Evolutionary conservation across 805 yeast species (phyloP).

Genomic region (Saccharomycopsis sp.): DNA sequence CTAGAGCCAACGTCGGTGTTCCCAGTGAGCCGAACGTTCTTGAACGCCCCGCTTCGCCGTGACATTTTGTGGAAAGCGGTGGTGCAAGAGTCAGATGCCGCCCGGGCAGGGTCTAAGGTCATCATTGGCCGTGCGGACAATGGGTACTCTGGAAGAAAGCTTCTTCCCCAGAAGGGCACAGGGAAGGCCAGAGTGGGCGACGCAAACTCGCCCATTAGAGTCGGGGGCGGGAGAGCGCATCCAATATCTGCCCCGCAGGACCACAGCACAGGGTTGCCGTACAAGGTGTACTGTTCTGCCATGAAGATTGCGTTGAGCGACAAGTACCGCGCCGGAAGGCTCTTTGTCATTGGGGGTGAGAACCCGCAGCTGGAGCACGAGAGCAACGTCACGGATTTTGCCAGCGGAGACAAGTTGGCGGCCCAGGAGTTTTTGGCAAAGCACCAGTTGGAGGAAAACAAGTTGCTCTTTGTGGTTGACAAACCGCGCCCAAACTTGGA

Average conservation of each 20-base stretch:
- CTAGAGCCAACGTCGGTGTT: constrained; percentile 73
- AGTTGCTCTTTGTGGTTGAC: constrained; percentile 60
- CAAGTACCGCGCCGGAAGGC: constrained; percentile 65
- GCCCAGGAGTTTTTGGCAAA: constrained; percentile 40
- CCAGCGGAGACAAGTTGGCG: constrained; percentile 34
- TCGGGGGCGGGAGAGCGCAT: constrained; percentile 81
- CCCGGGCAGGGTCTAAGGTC: constrained; percentile 81
- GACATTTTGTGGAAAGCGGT: constrained; percentile 94
- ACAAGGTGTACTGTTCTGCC: constrained; percentile 65
- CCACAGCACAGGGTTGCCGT: constrained; percentile 68
- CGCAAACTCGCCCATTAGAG: constrained; percentile 86
- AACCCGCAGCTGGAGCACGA: constrained; percentile 28
- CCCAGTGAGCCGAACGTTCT: constrained; percentile 64
- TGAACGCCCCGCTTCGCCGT: constrained; percentile 73
- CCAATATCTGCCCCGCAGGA: constrained; percentile 90
- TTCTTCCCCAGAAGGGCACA: constrained; percentile 84
- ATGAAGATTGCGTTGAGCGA: constrained; percentile 74
- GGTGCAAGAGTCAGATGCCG: constrained; percentile 79
- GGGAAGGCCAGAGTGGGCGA: constrained; percentile 97
- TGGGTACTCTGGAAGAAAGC: constrained; percentile 74
- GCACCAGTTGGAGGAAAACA: constrained; percentile 42
- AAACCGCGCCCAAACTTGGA: constrained; percentile 49
- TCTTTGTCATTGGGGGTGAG: constrained; percentile 56
- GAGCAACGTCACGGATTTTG: constrained; percentile 28
- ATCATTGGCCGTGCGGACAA: constrained; percentile 83